Base-by-base conservation (phyloP, 495 filamentous ascomycete genomes). In the Penicillium roqueforti region DNA sequence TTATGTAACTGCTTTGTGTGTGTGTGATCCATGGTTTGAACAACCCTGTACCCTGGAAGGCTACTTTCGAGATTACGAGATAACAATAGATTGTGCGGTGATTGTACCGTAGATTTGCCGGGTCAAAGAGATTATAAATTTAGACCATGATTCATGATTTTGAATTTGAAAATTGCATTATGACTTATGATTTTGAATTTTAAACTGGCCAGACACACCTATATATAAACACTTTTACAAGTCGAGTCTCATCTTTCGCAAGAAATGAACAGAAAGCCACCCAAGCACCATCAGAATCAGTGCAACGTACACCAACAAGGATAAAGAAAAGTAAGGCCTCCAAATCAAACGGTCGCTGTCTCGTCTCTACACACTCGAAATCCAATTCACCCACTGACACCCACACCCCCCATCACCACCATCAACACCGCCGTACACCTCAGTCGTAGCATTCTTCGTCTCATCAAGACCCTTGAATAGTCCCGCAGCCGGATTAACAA, bases 351-450 rank as follows among this genome's bases (percentile, higher is more conserved):
- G n/a, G n/a, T n/a, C n/a, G n/a, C n/a, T n/a, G 22, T 8, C 29
- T 1, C 25, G 18, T 28, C 3, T 28, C 20, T 44, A 52, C 8
- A 16, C 11, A 9, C 36, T 54, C 19, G 53, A 54, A 37, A 70
- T 58, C 69, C 69, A 95, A 64, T 93, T 93, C 58, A 75, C 74
- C 82, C 87, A 95, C 63, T 80, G 70, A 61, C 89, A 95, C 52
- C 58, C 68, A 71, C 90, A 95, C 0, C 88, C 89, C 7, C 89
- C 87, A 3, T 71, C 80, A 8, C 88, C 87, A 1, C 86, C 85
- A 74, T 91, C 86, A 56, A 84, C 76, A 3, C 84, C 82, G 0
- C 82, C 80, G 53, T 58, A 77, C 58, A 51, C 66, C 13, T 56
- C 65, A n/a, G 60, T 74, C 7, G 54, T 36, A 36, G 32, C 53